A percentile compares a stretch with the other conserved stretches of the same genome.
phyloP scores from a whole-genome alignment of 2,329 filamentous ascomycete genomes.

The Botryotinia calthae region DNA sequence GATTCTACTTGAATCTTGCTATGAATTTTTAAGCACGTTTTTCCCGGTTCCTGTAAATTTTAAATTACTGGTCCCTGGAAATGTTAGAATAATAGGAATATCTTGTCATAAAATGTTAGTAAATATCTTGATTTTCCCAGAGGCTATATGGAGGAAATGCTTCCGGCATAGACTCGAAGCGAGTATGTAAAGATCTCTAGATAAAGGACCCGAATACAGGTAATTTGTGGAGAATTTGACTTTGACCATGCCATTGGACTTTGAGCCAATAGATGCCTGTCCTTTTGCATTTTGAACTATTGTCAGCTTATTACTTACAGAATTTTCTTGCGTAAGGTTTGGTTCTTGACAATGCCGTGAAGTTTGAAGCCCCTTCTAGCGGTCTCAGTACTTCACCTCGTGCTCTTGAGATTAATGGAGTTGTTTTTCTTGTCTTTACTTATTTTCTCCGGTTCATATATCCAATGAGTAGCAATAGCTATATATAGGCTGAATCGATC shows the following conservation, averaged over 20 bases:
- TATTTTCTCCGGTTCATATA: neutral
- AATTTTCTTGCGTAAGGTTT: neutral
- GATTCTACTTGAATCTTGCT: neutral
- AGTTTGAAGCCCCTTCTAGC: neutral
- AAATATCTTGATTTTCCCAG: neutral
- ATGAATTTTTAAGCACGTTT: neutral
- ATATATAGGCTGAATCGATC: too few species aligned
- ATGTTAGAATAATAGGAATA: fast-evolving
- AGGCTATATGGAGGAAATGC: neutral
- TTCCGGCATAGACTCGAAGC: neutral
- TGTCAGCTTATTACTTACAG: neutral
- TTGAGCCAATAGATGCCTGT: neutral
- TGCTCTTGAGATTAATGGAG: too few species aligned
- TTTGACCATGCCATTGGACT: neutral
- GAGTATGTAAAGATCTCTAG: neutral
- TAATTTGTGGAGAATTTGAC: neutral
- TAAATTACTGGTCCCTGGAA: neutral
- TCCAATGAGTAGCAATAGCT: too few species aligned
- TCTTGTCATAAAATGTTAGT: neutral
- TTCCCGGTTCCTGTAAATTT: neutral
- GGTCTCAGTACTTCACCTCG: neutral
- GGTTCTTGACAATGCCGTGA: neutral
- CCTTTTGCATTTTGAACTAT: neutral
- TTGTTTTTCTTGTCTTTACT: neutral
- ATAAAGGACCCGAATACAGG: neutral